Base-by-base conservation (phyloP, 1,139 yeast species). In the Blastobotrys aristatus region DNA sequence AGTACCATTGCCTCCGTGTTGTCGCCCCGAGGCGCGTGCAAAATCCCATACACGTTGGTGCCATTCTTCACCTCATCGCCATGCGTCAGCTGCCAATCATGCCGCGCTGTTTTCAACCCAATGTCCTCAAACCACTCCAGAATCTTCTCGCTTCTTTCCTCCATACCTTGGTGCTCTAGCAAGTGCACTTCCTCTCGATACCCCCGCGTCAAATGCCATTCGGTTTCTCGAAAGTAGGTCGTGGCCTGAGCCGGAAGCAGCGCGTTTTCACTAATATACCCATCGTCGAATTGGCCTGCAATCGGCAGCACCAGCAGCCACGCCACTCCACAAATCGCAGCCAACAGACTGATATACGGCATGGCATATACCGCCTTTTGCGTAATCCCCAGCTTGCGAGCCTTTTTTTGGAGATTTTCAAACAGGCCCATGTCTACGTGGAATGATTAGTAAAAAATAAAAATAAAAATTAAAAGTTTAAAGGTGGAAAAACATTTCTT, bases 201-300 rank as follows among this genome's bases (percentile, higher is more conserved):
- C 0, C 97, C 98, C 50, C 97, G 71, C 22, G 89, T 80, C 48
- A 86, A 73, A 60, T 90, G 88, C 97, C 97, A 92, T 61, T 92
- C 98, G 44, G 92, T 81, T 58, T 90, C 97, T 50, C 97, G 74
- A 64, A 88, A 94, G 63, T 88, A 89, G 16, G 96, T 84, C 57
- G 83, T 84, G 2, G 92, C 97, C 64, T 92, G 97, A 0, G 95
- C 90, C 11, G 98, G 97, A 86, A 94, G 82, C 64, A 94, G 72
- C 31, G 99, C 99, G 67, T 92, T 94, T 63, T 94, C 99, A 7
- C 95, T 84, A 18, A 90, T 85, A 63, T 92, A 92, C 5, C 96
- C 87, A 55, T 74, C 70, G 48, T 97, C 73, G 62, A 73, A 88
- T 63, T 86, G 87, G 20, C 96, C 97, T 36, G 84, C 84, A 57